phyloP scores from a whole-genome alignment of 768 basidiomycete species.

The Pleurotus ostreatus region DNA sequence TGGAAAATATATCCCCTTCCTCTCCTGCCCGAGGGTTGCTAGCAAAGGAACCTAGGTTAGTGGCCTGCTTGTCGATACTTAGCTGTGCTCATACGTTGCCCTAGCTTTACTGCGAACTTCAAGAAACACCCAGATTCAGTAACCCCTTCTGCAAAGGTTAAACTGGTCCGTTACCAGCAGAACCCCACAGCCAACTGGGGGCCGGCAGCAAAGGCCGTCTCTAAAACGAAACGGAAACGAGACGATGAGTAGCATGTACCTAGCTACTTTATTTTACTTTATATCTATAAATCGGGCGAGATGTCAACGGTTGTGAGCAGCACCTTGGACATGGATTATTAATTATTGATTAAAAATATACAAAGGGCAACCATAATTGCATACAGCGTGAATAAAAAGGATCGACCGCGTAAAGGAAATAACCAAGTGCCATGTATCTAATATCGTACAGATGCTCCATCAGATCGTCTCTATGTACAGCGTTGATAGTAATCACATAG shows the following conservation, averaged over 20 bases:
- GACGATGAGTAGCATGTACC: slow-evolving; percentile 18
- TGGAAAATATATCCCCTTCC: slow-evolving; percentile 72
- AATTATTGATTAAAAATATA: too few species aligned
- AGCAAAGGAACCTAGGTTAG: slow-evolving; percentile 65
- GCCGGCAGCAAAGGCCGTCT: slow-evolving; percentile 62
- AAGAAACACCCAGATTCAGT: slow-evolving; percentile 63
- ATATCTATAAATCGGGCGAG: too few species aligned
- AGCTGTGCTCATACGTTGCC: slow-evolving; percentile 8
- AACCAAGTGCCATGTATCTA: slow-evolving; percentile 9
- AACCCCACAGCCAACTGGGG: slow-evolving; percentile 96
- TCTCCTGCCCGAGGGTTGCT: slow-evolving; percentile 72
- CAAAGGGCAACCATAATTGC: background rate
- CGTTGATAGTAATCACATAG: background rate
- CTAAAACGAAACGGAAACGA: slow-evolving; percentile 39
- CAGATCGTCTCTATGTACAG: slow-evolving; percentile 7
- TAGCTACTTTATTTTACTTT: background rate
- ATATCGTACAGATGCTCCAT: slow-evolving; percentile 5
- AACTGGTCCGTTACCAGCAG: slow-evolving; percentile 84
- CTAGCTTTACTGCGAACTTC: slow-evolving; percentile 69
- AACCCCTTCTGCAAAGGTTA: slow-evolving; percentile 58
- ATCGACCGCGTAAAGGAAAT: slow-evolving; percentile 10
- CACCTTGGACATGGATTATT: too few species aligned
- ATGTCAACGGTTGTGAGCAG: too few species aligned
- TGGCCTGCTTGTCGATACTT: slow-evolving; percentile 6
- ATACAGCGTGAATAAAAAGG: background rate